Base-by-base conservation (phyloP, 176 grass and related monocot species). In the Tillandsia fasciculata region DNA sequence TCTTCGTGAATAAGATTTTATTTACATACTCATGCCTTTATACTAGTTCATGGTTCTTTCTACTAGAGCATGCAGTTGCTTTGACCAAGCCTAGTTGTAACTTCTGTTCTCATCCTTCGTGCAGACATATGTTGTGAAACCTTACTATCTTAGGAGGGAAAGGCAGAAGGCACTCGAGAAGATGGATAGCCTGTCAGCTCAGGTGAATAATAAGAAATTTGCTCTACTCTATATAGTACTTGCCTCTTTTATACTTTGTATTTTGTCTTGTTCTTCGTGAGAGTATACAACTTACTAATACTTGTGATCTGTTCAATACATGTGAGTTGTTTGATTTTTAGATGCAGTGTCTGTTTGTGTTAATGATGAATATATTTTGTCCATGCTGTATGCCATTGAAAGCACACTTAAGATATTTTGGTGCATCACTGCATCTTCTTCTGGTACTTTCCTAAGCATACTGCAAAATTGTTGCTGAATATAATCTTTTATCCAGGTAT, bases 61-160 rank as follows among this genome's bases (percentile, higher is more conserved):
- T 61, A 61, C 17, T 20, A 18, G 17, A 20, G 56, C 8, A 59
- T 22, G 20, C 56, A 20, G 15, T 61, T 61, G 22, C 56, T 61
- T 59, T 61, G 15, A 20, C 56, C 56, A 82, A 68, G 2, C 52
- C 14, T 70, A 73, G 64, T 27, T 75, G 20, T 74, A 53, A 53
- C 12, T 73, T 76, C 61, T 80, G 67, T 70, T 88, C 71, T 67
- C 15, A 49, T 61, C 49, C 13, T 50, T 59, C 12, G 10, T 77
- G 69, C 82, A 99, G 94, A 83, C 82, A 61, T 93, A 87, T 77
- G 52, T 99, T 79, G 79, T 93, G 72, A 87, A 99, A 66, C 94
- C 94, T 79, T 99, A 87, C 68, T 78, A 83, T 68, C 78, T 59
- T 56, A 88, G 76, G 77, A 67, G 79, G 66, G 82, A 93, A 76